Base-by-base conservation (phyloP, 192 early-diverging fungal species). In the Coemansia pectinata region DNA sequence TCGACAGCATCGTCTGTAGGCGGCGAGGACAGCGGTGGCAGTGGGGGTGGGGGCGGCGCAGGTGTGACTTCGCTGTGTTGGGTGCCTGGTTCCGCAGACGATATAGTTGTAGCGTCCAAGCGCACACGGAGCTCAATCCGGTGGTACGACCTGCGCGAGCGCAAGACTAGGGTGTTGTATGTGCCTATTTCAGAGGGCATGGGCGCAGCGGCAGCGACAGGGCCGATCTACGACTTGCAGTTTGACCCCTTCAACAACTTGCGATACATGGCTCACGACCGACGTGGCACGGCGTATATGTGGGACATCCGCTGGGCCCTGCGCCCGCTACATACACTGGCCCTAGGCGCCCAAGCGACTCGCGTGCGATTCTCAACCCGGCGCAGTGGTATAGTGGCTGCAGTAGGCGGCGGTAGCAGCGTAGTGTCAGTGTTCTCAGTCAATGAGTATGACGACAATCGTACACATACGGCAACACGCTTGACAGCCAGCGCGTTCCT, bases 261-360 rank as follows among this genome's bases (percentile, higher is more conserved):
- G 33, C 72, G 73, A 8, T 83, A 76, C 47, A 71, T 83, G 81
- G 77, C 81, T 9, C 69, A 75, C 67, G 73, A 83, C 60, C 63
- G 81, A 12, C 40, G 50, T 10, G 77, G 81, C 11, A 44, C 61
- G 40, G 72, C 70, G 17, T 67, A 74, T 63, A 73, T 83, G 72
- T 83, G 81, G 81, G 81, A 83, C 55, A 67, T 75, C n/a, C 76
- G 81, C 65, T 74, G 73, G 76, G 72, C 73, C 2, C 60, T 60
- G 25, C 64, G 67, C 27, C 63, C 81, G 15, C 27, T 78, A 14
- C 71, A 76, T 47, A 60, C 65, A 5, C 69, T 78, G 27, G 52
- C 50, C 21, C 39, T 50, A 47, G 79, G 53, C 41, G 65, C 48
- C 34, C 42, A 27, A 23, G 71, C 39, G 34, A 47, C 50, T 7